Conservation (phyloP, 495 filamentous ascomycete genomes). For the Aspergillus hancockii region DNA sequence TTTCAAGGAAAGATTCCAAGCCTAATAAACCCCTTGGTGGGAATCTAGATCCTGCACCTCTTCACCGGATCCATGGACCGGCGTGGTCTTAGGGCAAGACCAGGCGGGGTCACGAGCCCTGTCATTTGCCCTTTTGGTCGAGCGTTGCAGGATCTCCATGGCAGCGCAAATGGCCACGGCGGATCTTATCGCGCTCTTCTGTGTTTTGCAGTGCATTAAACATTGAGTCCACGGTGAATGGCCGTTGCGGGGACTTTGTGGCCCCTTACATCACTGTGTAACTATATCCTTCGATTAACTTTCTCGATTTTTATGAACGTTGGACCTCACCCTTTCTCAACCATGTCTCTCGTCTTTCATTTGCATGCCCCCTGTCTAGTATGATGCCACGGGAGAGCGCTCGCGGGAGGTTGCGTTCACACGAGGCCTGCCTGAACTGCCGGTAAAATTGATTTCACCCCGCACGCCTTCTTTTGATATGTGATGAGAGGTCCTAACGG, state of each 20-base stretch:
- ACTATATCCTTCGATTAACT: not conserved
- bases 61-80: conserved; percentile 7
- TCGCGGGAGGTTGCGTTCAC: conserved; percentile 45
- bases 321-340: conserved; percentile 8
- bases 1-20: conserved; percentile 7
- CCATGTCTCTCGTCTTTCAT: conserved; percentile 1
- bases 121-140: not conserved
- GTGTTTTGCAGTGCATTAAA: not conserved
- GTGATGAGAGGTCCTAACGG: not conserved
- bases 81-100: not conserved
- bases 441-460: conserved; percentile 26
- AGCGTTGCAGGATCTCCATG: not conserved
- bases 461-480: not conserved
- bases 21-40: not conserved
- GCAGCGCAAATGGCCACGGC: not conserved
- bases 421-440: conserved; percentile 50
- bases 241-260: not conserved
- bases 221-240: not conserved
- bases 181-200: not conserved
- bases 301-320: conserved; percentile 1
- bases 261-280: not conserved
- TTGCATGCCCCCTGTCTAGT: not conserved
- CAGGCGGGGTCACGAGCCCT: not conserved
- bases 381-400: conserved; percentile 38
- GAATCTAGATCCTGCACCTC: conserved; percentile 10